Evolutionary conservation across 129 eudicot genomes (phyloP).

Genomic region (Tanacetum coccineum): DNA sequence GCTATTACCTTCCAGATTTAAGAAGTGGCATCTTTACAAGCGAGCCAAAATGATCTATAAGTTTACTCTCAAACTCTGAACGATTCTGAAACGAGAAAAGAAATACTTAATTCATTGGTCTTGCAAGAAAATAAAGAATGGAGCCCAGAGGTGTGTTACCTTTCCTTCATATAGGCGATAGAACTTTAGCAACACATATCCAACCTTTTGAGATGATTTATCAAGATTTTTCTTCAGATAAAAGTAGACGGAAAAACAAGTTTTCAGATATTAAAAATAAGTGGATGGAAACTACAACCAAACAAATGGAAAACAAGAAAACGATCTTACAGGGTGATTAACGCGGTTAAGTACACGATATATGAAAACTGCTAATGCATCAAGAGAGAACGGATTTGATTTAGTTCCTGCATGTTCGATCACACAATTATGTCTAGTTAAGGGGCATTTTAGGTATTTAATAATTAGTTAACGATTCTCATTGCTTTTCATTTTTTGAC

Average conservation of each 20-base stretch:
- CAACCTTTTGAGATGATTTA: conserved; percentile 76
- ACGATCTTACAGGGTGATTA: conserved; percentile 77
- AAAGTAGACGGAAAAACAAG: conserved; percentile 16
- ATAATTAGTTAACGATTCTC: background rate
- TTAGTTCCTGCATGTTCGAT: conserved; percentile 63
- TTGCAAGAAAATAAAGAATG: background rate
- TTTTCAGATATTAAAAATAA: background rate
- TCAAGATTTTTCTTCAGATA: conserved; percentile 81
- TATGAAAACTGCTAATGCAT: conserved; percentile 82
- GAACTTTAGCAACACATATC: conserved; percentile 88
- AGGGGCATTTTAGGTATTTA: background rate
- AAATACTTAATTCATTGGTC: background rate
- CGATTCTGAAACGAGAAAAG: conserved; percentile 50
- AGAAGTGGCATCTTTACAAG: conserved; percentile 94
- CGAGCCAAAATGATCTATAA: conserved; percentile 88
- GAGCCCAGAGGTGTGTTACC: conserved; percentile 31
- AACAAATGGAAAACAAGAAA: background rate
- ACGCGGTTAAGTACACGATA: conserved; percentile 79
- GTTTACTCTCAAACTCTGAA: conserved; percentile 72
- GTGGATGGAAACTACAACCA: conserved; percentile 10
- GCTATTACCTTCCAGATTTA: conserved; percentile 58
- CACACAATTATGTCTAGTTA: background rate
- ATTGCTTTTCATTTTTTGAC: too few species aligned
- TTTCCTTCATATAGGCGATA: conserved; percentile 93
- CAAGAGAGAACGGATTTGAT: conserved; percentile 88